Base-by-base conservation (phyloP, 306 rosid species). In the Trifolium fragiferum region DNA sequence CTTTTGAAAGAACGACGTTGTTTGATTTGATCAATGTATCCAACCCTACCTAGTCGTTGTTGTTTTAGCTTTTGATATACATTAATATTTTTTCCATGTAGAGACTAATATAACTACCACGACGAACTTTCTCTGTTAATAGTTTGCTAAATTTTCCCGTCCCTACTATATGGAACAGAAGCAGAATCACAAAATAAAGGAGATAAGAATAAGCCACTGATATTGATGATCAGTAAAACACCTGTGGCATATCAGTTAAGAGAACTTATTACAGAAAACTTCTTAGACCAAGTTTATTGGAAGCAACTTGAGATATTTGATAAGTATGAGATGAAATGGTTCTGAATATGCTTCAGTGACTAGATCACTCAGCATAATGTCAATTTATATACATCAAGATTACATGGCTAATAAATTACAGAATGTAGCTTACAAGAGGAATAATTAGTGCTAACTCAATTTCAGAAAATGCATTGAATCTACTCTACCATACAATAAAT, bases 21-120 rank as follows among this genome's bases (percentile, higher is more conserved):
- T 40, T 33, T 51, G 33, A 59, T 35, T 51, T 70, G 63, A 51
- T 70, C 74, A 35, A 33, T 70, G 49, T 50, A 33, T 53, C 8
- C 13, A 51, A 51, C 2, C 33, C 18, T 20, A 35, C 59, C 18
- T 70, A 35, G 60, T 32, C 15, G 30, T 49, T 46, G 38, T 66
- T 32, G 60, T 11, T n/a, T n/a, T n/a, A 50, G 62, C 60, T 78
- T 82, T 69, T 75, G 35, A 50, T 63, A 54, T 70, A 7, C n/a
- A n/a, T n/a, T n/a, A n/a, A n/a, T 27, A 33, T 64, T 40, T 60
- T 53, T 46, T 66, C 33, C 47, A 38, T 49, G 32, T 43, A 25
- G 53, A 61, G 75, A 20, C 70, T n/a, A n/a, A n/a, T n/a, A n/a
- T n/a, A n/a, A n/a, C n/a, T n/a, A 41, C 64, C 27, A 30, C 27